These are phyloP conservation scores for Paramecium octaurelia DNA, from an alignment of 73 alveolate species.

Conservation along the genomic window DNA sequence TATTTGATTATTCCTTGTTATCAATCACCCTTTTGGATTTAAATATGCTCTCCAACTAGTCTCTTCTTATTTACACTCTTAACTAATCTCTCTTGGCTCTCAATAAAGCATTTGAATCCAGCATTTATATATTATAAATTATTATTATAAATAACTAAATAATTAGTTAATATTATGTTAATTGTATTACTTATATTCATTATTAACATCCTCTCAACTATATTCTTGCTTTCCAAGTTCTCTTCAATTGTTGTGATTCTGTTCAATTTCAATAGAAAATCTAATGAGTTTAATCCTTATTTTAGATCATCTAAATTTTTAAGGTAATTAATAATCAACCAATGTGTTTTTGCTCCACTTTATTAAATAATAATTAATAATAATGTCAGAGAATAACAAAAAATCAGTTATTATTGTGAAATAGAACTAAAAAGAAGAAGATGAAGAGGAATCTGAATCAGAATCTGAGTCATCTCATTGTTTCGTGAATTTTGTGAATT, in stretches of 20 bases:
- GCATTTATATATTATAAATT: neutral
- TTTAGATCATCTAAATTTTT: neutral
- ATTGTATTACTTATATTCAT: neutral
- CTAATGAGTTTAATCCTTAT: neutral
- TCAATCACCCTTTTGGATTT: neutral
- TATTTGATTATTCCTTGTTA: neutral
- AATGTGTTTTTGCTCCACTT: neutral
- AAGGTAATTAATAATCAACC: neutral
- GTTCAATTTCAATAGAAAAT: neutral
- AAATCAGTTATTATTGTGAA: neutral
- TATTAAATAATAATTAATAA: neutral
- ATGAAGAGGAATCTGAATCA: neutral
- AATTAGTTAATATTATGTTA: neutral
- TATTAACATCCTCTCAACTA: neutral
- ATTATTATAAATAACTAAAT: neutral
- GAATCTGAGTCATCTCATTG: conserved; percentile 26
- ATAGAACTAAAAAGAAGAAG: neutral
- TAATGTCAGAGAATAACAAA: conserved; percentile 18
- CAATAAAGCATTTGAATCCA: neutral
- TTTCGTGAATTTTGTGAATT: conserved; percentile 14
- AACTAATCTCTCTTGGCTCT: neutral
- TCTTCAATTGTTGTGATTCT: neutral
- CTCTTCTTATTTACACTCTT: neutral
- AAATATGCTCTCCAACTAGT: neutral
- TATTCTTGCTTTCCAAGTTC: neutral